Evolutionary conservation across 108 stramenopile species (phyloP).

Genomic region (Fragilaria radians): DNA sequence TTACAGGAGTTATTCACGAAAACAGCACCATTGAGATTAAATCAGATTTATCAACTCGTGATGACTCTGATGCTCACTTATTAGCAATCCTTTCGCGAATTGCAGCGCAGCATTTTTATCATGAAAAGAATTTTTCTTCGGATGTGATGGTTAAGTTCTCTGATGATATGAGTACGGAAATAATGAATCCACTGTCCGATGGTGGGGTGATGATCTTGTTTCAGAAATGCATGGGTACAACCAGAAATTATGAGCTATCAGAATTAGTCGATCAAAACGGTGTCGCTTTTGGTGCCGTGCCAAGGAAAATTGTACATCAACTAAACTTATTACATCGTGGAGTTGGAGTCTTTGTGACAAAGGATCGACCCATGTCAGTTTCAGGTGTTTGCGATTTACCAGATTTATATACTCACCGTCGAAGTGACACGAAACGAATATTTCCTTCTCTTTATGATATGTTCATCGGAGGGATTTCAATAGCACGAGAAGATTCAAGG

Average conservation of each 20-base stretch:
- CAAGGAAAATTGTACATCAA: constrained; percentile 56
- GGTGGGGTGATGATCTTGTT: neutral
- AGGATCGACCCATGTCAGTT: constrained; percentile 22
- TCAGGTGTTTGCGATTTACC: constrained; percentile 5
- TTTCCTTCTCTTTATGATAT: constrained; percentile 80
- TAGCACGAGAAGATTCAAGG: constrained; percentile 41
- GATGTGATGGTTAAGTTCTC: neutral
- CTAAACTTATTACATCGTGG: constrained; percentile 72
- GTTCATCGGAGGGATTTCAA: constrained; percentile 77
- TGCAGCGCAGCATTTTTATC: neutral
- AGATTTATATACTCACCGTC: constrained; percentile 58
- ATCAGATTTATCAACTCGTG: neutral
- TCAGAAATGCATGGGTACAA: neutral
- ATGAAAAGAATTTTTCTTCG: neutral
- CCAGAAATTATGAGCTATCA: neutral
- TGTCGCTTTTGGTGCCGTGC: constrained; percentile 26
- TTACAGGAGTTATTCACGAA: neutral
- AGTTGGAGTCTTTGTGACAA: constrained; percentile 59
- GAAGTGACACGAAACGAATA: constrained; percentile 59
- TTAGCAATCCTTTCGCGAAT: neutral
- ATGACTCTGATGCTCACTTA: neutral
- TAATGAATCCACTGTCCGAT: neutral
- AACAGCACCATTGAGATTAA: neutral
- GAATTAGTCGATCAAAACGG: neutral
- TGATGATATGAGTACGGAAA: neutral